Conservation (phyloP, 371 early-diverging fungal species). For the Syncephalastrum contaminatum region DNA sequence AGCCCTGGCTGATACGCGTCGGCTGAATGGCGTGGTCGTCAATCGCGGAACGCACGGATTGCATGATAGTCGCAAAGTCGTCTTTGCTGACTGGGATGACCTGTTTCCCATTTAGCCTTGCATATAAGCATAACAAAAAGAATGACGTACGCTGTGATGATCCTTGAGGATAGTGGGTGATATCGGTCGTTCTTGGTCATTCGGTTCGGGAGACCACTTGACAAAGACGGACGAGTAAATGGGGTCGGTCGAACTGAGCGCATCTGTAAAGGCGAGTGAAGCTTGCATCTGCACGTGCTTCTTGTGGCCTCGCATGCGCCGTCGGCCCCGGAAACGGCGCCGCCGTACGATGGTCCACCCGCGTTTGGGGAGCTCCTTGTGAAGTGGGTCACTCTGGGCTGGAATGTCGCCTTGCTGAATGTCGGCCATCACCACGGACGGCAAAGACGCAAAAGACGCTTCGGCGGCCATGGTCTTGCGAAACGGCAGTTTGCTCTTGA, state of each 20-base stretch:
- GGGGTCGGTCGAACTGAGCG: conserved; percentile 25
- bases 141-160: no score
- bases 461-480: conserved; percentile 20
- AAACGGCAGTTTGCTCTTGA: conserved; percentile 40
- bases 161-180: no score
- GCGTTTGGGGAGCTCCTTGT: conserved; percentile 17
- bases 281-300: conserved; percentile 3
- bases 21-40: conserved; percentile 64
- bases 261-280: conserved; percentile 7
- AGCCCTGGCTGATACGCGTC: conserved; percentile 71
- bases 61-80: conserved; percentile 59
- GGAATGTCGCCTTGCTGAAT: conserved; percentile 42
- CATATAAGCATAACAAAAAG: no score
- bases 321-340: conserved; percentile 27
- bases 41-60: conserved; percentile 75
- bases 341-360: conserved; percentile 44
- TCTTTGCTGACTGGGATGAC: conserved; percentile 40
- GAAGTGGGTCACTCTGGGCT: conserved; percentile 11
- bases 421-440: conserved; percentile 42
- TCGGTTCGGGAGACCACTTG: conserved; percentile 13
- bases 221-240: conserved; percentile 45
- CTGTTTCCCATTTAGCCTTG: conserved; percentile 1
- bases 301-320: conserved; percentile 22
- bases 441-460: conserved; percentile 34
- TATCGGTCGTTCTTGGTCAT: conserved; percentile 3